Conservation (phyloP, 441 rosid species). For the Flueggea neowawraea region DNA sequence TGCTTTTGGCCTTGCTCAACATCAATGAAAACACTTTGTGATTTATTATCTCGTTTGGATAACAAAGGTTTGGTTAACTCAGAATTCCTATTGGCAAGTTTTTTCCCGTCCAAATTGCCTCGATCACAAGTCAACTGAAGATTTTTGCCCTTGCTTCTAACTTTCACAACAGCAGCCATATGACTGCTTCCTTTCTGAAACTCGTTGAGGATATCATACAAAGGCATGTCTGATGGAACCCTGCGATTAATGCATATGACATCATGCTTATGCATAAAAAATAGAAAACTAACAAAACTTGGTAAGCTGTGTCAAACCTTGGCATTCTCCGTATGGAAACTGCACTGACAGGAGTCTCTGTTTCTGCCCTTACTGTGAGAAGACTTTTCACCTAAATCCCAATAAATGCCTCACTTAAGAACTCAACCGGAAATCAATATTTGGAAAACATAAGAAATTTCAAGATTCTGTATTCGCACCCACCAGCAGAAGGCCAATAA, state of each 20-base stretch:
- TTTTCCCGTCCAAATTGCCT: slow-evolving; percentile 37
- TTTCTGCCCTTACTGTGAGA: slow-evolving; percentile 92
- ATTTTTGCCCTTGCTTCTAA: slow-evolving; percentile 44
- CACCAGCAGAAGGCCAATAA: slow-evolving; percentile 94
- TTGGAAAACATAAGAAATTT: slow-evolving; percentile 7
- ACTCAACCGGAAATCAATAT: slow-evolving; percentile 6
- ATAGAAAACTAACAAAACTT: not conserved
- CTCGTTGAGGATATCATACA: slow-evolving; percentile 91
- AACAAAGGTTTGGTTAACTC: slow-evolving; percentile 56
- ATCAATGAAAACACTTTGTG: slow-evolving; percentile 47
- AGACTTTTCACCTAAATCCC: slow-evolving; percentile 79
- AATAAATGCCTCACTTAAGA: not conserved
- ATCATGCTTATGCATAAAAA: not conserved
- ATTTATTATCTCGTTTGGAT: slow-evolving; percentile 37
- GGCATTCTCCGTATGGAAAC: slow-evolving; percentile 93
- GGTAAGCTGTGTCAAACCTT: slow-evolving; percentile 37
- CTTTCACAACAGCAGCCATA: slow-evolving; percentile 97
- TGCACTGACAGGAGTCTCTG: slow-evolving; percentile 93
- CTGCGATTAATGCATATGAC: slow-evolving; percentile 30
- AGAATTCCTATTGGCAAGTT: slow-evolving; percentile 25
- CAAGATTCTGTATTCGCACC: slow-evolving; percentile 14
- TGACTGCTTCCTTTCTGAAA: slow-evolving; percentile 99
- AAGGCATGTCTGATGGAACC: slow-evolving; percentile 93
- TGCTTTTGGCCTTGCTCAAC: slow-evolving; percentile 48
- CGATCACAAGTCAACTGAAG: slow-evolving; percentile 39